A percentile compares a stretch with the other conserved stretches of the same genome.
phyloP scores from a whole-genome alignment of 179 eudicot genomes.

The Dionaea muscipula region DNA sequence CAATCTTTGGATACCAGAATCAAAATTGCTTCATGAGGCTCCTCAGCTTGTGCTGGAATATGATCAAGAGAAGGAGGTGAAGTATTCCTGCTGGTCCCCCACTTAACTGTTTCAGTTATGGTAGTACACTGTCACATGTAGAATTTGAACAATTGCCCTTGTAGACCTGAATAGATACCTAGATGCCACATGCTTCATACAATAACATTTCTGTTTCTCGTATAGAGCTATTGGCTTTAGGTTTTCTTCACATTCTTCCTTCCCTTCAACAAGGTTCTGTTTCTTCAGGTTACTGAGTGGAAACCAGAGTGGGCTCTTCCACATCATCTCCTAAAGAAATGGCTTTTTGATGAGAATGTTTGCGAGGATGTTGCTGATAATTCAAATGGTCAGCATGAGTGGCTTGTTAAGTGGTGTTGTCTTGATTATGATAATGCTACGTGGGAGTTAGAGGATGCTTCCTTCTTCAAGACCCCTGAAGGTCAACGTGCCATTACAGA shows the following conservation, averaged over 20 bases:
- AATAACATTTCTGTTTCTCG: no score
- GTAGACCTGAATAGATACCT: no score
- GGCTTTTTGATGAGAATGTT: conserved; percentile 20
- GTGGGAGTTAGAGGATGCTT: conserved; percentile 64
- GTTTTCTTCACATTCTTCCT: background rate
- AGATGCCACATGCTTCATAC: no score
- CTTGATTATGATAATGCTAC: conserved; percentile 60
- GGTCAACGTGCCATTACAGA: conserved; percentile 35
- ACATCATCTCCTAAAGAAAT: conserved; percentile 51
- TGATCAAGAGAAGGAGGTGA: conserved; percentile 30
- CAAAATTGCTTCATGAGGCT: conserved; percentile 42
- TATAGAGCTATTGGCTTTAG: no score
- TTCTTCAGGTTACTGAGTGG: conserved; percentile 41
- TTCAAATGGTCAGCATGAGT: conserved; percentile 32
- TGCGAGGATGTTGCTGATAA: conserved; percentile 13
- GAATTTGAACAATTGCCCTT: background rate
- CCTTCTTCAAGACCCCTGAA: conserved; percentile 33
- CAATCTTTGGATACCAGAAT: conserved; percentile 60
- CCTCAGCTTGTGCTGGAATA: conserved; percentile 28
- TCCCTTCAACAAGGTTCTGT: conserved; percentile 9
- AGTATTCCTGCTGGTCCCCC: background rate
- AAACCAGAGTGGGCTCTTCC: conserved; percentile 57
- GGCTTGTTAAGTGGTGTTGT: conserved; percentile 85
- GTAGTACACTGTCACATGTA: background rate
- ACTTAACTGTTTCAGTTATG: background rate